These are phyloP conservation scores for Scytalidium lignicola DNA, from an alignment of 2,329 filamentous ascomycete species.

Conservation along the genomic window DNA sequence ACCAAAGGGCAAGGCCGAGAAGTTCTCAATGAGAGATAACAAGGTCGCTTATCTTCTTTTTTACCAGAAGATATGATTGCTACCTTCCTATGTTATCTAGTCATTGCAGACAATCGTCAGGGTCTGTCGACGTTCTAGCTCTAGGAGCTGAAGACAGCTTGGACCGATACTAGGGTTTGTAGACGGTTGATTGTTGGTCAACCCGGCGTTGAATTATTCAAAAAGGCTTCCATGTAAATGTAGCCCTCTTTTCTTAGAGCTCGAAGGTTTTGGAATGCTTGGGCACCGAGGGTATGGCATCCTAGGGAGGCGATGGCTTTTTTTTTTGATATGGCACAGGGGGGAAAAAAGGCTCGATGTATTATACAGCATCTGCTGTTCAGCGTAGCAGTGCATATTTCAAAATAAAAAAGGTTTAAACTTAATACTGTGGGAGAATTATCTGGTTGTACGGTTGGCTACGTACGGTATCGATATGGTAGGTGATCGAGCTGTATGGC, in stretches of 20 bases:
- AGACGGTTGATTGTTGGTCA: not conserved
- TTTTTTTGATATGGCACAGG: not conserved
- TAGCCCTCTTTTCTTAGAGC: not conserved
- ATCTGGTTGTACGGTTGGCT: too few species aligned
- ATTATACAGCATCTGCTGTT: not conserved
- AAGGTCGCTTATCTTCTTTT: constrained; percentile 97
- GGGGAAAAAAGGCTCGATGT: not conserved
- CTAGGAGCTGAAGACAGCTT: not conserved
- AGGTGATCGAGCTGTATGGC: too few species aligned
- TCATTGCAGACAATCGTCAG: not conserved
- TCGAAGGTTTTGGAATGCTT: not conserved
- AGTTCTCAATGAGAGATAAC: constrained; percentile 70
- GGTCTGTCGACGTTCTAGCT: not conserved
- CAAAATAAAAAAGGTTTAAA: not conserved
- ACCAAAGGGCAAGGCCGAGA: constrained; percentile 56
- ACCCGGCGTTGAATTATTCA: not conserved
- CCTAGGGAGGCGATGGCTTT: not conserved
- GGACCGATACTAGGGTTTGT: not conserved
- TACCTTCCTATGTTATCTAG: not conserved
- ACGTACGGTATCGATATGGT: too few species aligned
- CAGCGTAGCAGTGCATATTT: not conserved
- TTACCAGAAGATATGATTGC: constrained; percentile 57
- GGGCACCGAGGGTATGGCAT: not conserved
- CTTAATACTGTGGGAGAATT: too few species aligned
- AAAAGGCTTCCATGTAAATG: not conserved